Evolutionary conservation across 2,329 filamentous ascomycete genomes (phyloP), one percentile per base, ranked within the genome.

Genomic region (Trichoderma sp.): DNA sequence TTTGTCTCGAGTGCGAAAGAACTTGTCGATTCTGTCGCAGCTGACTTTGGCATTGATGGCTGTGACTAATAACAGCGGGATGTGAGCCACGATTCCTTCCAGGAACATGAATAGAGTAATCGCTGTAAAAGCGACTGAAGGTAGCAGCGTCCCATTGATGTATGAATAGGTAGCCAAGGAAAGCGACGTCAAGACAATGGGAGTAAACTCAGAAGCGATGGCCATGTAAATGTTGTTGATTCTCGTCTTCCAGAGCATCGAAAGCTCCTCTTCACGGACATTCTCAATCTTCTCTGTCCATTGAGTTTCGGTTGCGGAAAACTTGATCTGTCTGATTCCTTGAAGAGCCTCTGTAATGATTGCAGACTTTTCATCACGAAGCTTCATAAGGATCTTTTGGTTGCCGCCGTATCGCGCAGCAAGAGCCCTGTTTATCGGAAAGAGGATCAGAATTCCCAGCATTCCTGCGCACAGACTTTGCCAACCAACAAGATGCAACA

Each of bases 321-420:
- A 65, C 10, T 70, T 69, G 7, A 70, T 70, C 8, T 70, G 69
- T 15, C 69, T 42, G 37, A 70, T 70, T 27, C 61, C 67, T 2
- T 58, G 45, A 0, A 70, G 54, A 1, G 68, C 68, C 1, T 34
- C 45, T 1, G 57, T 22, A 9, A 64, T 57, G 3, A 54, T 50
- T 5, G 60, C 37, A 6, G 56, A 37, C 50, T 67, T 57, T 7
- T 64, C 37, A 10, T 69, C 63, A n/a, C 56, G 67, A 10, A 67
- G 57, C 22, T 54, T 60, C 37, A 54, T 67, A 9, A 39, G 12
- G 13, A 35, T 32, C 15, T n/a, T 59, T 27, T 45, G 65, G 22
- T 45, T 56, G 27, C 17, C 32, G 12, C 64, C 64, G 27, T 66
- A 66, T 39, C 45, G 25, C 13, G 54, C 53, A 4, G 64, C 52